Evolutionary conservation across 164 flowering plant genomes (phyloP), one percentile per base, ranked within the genome.

Genomic region (Umbellularia californica): DNA sequence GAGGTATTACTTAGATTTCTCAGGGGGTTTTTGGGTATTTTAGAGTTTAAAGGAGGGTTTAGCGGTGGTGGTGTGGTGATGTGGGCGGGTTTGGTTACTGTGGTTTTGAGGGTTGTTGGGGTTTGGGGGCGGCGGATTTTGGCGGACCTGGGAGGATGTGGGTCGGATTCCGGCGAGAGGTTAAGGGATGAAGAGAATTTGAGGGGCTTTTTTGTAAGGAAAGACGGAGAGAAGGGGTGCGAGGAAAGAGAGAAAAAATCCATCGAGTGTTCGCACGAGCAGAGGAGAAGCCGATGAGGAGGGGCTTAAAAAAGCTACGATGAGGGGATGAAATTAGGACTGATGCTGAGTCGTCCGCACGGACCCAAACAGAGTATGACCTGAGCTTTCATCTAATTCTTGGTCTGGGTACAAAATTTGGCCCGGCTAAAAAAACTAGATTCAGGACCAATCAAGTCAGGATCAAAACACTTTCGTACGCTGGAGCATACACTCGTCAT

Each of bases 1-100:
- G 75, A 68, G 25, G 84, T 74, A 58, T 33, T 67, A 20, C 78
- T 20, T 41, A 80, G 78, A 76, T 77, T 82, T 60, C 75, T 82
- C 33, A 88, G 83, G 35, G 94, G 95, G 78, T 87, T 86, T 19
- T 71, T 27, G 77, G 79, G 76, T 47, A 28, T 50, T 81, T 63
- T 72, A 27, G 55, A 22, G 68, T 28, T 22, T 12, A 41, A 9
- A 55, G 72, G 77, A 72, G 68, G 47, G 47, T 22, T 62, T 62
- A 74, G 78, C 2, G 5, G 60, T 65, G 77, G 82, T 80, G 71
- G 72, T 51, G 69, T 68, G 50, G 78, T 81, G 64, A 50, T 65
- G 74, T 47, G 66, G 68, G 50, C 58, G 69, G 71, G 78, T 62
- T 41, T 58, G 66, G 30, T 50, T 3, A 15, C 25, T 62, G 6